Base-by-base conservation (phyloP, 2,329 filamentous ascomycete genomes). In the Ophiostoma angusticollis region DNA sequence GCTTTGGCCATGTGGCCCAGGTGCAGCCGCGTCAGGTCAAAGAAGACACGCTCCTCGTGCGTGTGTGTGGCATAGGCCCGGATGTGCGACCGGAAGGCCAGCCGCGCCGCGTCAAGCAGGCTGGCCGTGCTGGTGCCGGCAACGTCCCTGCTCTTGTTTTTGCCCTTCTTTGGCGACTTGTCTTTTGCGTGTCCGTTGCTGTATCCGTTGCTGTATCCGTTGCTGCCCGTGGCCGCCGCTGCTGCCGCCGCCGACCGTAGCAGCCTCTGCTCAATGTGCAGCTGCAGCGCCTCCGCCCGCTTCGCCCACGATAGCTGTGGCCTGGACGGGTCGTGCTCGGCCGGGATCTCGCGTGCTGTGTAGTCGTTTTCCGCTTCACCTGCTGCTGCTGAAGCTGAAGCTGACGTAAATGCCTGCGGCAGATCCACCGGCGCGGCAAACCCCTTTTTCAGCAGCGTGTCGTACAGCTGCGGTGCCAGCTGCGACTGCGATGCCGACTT, bases 51-150 rank as follows among this genome's bases (percentile, higher is more conserved):
- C 62, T 98, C 91, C 31, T 80, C 78, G 22, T 83, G 79, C 21
- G 89, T 74, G 58, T 98, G 91, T 0, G 91, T 98, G 3, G 91
- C 86, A 57, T 98, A 98, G 1, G 91, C 91, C 39, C 91, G 73
- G 39, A 98, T 80, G 53, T 96, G 87, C 36, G 84, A 91, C 54
- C 93, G 85, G 63, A 84, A 98, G 0, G 80, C 91, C 49, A 84
- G 77, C 16, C 85, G 74, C 0, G 83, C 89, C 51, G 86, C 72
- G 51, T 93, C 85, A 5, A 93, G 72, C 28, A 82, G 73, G 40
- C 75, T 75, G 39, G 11, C 11, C 32, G 13, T 9, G 38, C n/a
- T n/a, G n/a, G n/a, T n/a, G 13, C 9, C 31, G n/a, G 12, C 39
- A 16, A 17, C 9, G 4, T n/a, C 9, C 9, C 12, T 3, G 6